Evolutionary conservation across 768 basidiomycete species (phyloP).

Genomic region (Pleurotus tuber-regium): DNA sequence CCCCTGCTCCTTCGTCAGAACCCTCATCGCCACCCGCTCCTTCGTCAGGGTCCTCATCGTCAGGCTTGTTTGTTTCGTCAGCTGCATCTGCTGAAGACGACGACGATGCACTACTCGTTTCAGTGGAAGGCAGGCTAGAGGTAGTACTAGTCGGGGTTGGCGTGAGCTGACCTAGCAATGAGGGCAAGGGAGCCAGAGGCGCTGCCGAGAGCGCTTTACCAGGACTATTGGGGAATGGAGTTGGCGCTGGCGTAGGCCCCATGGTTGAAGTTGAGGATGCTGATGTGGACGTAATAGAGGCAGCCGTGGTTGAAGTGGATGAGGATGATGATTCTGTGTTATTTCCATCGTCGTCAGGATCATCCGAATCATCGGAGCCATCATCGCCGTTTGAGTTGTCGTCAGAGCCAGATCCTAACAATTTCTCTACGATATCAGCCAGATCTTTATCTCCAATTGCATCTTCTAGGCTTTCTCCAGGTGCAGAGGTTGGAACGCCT

Average conservation of each 20-base stretch:
- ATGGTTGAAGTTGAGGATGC: no score
- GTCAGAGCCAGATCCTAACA: background rate
- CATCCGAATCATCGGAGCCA: background rate
- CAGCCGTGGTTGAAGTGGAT: background rate
- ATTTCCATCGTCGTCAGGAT: background rate
- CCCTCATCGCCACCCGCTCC: background rate
- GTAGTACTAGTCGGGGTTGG: no score
- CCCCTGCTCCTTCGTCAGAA: background rate
- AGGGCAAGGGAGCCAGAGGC: background rate
- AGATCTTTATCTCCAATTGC: slow-evolving; percentile 7
- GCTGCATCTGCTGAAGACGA: background rate
- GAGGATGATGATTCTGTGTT: no score
- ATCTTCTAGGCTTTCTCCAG: slow-evolving; percentile 2
- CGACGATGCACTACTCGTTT: no score
- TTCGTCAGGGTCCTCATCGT: background rate
- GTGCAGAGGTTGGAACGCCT: slow-evolving; percentile 2
- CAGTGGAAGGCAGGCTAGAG: no score
- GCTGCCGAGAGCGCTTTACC: no score
- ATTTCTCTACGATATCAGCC: background rate
- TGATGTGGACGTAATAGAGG: background rate
- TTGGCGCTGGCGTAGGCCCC: background rate
- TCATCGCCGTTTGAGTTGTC: background rate
- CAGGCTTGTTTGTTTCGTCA: background rate
- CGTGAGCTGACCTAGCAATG: background rate
- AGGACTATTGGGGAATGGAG: no score